Conservation (phyloP, 2,329 filamentous ascomycete genomes). For the Paecilomyces fulvus region DNA sequence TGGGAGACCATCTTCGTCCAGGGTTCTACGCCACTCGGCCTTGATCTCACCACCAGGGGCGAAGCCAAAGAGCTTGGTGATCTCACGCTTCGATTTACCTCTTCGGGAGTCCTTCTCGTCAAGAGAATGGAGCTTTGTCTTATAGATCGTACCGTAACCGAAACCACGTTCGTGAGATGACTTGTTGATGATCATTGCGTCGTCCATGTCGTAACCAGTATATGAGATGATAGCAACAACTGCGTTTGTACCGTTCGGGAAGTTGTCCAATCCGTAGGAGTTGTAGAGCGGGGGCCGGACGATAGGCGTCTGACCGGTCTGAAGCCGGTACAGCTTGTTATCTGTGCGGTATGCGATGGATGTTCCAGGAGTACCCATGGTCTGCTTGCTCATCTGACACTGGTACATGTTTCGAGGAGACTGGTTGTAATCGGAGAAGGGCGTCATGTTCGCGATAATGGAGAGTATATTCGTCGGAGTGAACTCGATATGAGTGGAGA, state of each 20-base stretch:
- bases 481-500: slow-evolving; percentile 88
- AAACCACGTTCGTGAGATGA: slow-evolving; percentile 93
- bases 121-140: slow-evolving; percentile 85
- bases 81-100: slow-evolving; percentile 56
- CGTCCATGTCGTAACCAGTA: slow-evolving; percentile 99
- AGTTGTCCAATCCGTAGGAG: slow-evolving; percentile 94
- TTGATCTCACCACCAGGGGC: slow-evolving; percentile 67
- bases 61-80: slow-evolving; percentile 84
- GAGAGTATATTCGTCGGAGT: slow-evolving; percentile 95
- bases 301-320: slow-evolving; percentile 92
- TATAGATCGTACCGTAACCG: slow-evolving; percentile 93
- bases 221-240: slow-evolving; percentile 98
- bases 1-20: slow-evolving; percentile 84
- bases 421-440: slow-evolving; percentile 98
- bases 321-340: slow-evolving; percentile 92
- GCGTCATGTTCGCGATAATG: slow-evolving; percentile 96
- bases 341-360: slow-evolving; percentile 81
- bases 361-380: slow-evolving; percentile 92
- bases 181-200: slow-evolving; percentile 99
- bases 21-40: slow-evolving; percentile 58
- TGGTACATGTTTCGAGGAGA: slow-evolving; percentile 99
- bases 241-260: slow-evolving; percentile 91
- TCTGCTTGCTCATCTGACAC: slow-evolving; percentile 99
- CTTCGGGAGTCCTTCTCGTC: slow-evolving; percentile 66
- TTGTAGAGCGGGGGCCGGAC: slow-evolving; percentile 90